Percentiles rank a stretch among this genome's conserved stretches.
Conservation (phyloP, 345 rosid genomes). For the Dovyalis caffra region DNA sequence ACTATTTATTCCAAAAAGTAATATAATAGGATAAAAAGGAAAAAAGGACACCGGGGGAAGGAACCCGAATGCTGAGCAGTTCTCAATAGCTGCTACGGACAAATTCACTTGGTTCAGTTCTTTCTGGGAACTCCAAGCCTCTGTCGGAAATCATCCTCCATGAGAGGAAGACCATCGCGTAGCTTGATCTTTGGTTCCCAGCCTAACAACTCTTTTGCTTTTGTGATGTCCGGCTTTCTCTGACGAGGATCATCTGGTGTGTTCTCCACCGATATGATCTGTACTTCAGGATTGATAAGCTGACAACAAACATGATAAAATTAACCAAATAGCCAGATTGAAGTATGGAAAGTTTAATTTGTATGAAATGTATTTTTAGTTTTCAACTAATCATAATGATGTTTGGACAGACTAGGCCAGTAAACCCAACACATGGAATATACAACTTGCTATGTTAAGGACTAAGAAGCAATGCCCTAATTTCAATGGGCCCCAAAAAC, state of each 20-base stretch:
- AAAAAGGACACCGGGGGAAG: neutral
- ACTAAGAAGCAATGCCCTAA: neutral
- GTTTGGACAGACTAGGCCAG: neutral
- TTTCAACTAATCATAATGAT: neutral
- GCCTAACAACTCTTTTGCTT: constrained; percentile 76
- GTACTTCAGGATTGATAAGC: constrained; percentile 75
- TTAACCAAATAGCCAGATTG: neutral
- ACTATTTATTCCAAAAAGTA: no score
- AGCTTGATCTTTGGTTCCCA: constrained; percentile 92
- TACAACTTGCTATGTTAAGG: neutral
- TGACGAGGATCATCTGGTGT: constrained; percentile 97
- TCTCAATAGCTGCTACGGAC: neutral
- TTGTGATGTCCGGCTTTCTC: constrained; percentile 84
- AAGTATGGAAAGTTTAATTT: neutral
- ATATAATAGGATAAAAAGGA: neutral
- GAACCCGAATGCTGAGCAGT: neutral
- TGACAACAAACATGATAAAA: constrained; percentile 23
- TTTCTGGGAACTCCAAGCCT: constrained; percentile 62
- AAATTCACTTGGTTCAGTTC: constrained; percentile 28
- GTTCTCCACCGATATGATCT: constrained; percentile 72
- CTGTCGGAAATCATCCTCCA: constrained; percentile 89
- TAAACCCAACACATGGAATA: neutral
- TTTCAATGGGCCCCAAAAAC: neutral
- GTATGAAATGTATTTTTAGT: neutral
- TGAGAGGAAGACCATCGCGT: constrained; percentile 82